phyloP scores from a whole-genome alignment of 2,329 filamentous ascomycete genomes.

The Penicillium polonicum region DNA sequence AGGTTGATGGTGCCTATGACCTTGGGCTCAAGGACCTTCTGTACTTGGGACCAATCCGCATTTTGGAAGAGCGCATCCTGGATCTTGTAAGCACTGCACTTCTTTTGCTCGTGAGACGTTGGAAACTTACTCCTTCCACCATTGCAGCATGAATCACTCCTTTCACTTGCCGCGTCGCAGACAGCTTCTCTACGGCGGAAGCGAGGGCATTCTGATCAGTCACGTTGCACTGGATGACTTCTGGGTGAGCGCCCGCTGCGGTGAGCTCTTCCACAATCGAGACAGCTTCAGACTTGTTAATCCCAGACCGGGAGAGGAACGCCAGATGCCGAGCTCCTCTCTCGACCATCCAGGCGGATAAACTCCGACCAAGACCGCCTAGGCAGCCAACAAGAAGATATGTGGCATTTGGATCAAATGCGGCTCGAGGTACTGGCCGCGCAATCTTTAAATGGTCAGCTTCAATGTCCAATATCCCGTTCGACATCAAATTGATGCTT shows the following conservation, averaged over 20 bases:
- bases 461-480: not conserved
- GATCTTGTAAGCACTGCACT: too few species aligned
- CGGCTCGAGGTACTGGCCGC: not conserved
- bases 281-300: constrained; percentile 1
- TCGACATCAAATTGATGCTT: not conserved
- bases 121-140: not conserved
- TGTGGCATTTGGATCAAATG: not conserved
- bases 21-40: constrained; percentile 10
- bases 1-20: constrained; percentile 19
- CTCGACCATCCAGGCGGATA: constrained; percentile 17
- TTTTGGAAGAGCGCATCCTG: too few species aligned
- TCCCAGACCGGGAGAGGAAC: constrained; percentile 15
- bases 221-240: not conserved
- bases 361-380: constrained; percentile 15
- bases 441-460: not conserved
- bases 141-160: not conserved
- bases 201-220: not conserved
- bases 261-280: constrained; percentile 6
- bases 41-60: too few species aligned
- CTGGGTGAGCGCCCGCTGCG: not conserved
- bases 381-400: constrained; percentile 17
- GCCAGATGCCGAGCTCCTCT: constrained; percentile 18
- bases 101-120: too few species aligned
- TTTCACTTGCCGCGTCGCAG: too few species aligned
- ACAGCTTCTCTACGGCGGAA: too few species aligned